phyloP scores from a whole-genome alignment of 2,329 filamentous ascomycete species.

The Penicillium decumbens region DNA sequence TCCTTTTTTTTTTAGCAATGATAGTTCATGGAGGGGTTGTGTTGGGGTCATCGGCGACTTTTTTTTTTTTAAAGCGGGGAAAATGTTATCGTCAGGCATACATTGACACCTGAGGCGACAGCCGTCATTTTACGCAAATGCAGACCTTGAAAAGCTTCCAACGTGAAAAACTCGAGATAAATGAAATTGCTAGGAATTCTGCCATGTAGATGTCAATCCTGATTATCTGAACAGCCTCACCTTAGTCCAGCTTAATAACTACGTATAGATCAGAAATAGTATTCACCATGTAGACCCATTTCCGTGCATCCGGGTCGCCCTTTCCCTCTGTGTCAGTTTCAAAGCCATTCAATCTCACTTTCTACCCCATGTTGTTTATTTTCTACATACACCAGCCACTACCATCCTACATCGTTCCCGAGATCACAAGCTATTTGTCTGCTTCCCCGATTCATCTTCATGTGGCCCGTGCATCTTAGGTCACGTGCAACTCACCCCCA shows the following conservation, averaged over 20 bases:
- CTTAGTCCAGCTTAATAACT: no score
- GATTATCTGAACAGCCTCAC: no score
- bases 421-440: background rate
- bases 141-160: background rate
- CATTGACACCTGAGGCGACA: conserved; percentile 8
- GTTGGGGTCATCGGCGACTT: background rate
- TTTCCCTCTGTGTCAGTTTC: background rate
- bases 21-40: background rate
- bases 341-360: no score
- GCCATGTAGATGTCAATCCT: no score
- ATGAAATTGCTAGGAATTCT: background rate
- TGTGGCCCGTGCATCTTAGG: conserved; percentile 10
- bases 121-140: background rate
- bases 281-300: background rate
- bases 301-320: background rate
- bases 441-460: background rate
- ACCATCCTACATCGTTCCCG: background rate
- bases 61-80: conserved; percentile 14
- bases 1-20: background rate
- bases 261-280: no score
- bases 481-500: conserved; percentile 9
- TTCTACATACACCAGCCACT: no score
- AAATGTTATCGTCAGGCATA: background rate
- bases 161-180: background rate
- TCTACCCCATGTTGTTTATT: no score